Evolutionary conservation across 257 asterid genomes (phyloP).

Genomic region (Lavandula angustifolia): DNA sequence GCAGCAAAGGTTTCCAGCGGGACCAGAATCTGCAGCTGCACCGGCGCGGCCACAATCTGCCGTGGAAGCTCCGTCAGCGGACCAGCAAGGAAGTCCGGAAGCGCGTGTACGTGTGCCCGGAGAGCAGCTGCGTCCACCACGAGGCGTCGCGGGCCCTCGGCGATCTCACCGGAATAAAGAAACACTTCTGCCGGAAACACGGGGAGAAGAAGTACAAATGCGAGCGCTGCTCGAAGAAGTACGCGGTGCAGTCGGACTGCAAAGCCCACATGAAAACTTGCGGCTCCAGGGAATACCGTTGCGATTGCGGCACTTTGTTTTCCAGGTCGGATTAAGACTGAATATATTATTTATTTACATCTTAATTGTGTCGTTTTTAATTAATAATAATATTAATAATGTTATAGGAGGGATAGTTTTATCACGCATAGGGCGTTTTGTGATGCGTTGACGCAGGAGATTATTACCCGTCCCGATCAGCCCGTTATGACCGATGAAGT

Average conservation of each 20-base stretch:
- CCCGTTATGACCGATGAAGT: background rate
- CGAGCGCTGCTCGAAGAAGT: slow-evolving; percentile 80
- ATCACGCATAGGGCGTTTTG: slow-evolving; percentile 89
- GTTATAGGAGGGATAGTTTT: slow-evolving; percentile 81
- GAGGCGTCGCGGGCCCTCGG: slow-evolving; percentile 80
- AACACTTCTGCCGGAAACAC: slow-evolving; percentile 88
- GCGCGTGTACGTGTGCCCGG: slow-evolving; percentile 90
- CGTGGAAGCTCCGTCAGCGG: slow-evolving; percentile 89
- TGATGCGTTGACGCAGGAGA: slow-evolving; percentile 91
- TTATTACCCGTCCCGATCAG: slow-evolving; percentile 40
- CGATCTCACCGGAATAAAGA: slow-evolving; percentile 56
- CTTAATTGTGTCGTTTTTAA: too few relatives aligned
- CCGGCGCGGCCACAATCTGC: slow-evolving; percentile 88
- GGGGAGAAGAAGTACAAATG: slow-evolving; percentile 87
- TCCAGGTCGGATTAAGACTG: slow-evolving; percentile 52
- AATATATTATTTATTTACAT: background rate
- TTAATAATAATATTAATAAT: too few relatives aligned
- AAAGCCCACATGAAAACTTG: slow-evolving; percentile 95
- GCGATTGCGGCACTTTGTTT: slow-evolving; percentile 91
- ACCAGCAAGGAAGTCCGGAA: slow-evolving; percentile 55
- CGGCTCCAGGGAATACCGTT: slow-evolving; percentile 85
- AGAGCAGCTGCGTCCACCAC: slow-evolving; percentile 66
- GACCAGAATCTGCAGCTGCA: slow-evolving; percentile 95
- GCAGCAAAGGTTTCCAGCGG: slow-evolving; percentile 90
- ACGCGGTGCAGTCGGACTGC: slow-evolving; percentile 89